Base-by-base conservation (phyloP, 768 basidiomycete species). In the Fibroporia radiculosa region DNA sequence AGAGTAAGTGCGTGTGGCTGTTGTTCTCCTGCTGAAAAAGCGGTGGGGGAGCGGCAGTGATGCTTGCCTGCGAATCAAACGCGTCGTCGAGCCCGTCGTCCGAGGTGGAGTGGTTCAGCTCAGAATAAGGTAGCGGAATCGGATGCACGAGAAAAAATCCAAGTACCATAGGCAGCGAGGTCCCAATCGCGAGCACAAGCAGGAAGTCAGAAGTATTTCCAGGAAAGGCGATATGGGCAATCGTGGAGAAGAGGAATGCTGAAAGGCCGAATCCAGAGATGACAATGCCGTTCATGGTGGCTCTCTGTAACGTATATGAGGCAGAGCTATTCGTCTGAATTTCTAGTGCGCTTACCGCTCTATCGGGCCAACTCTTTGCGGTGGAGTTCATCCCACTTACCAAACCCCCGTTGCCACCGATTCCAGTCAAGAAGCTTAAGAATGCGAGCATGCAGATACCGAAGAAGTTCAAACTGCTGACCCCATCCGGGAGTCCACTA, bases 191-290 rank as follows among this genome's bases (percentile, higher is more conserved):
- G 4, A 96, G 76, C 3, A 90, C 63, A 0, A 84, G 70, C 1
- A 97, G 64, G 55, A 95, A 84, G 1, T 79, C 73, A 0, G 82
- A 84, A 0, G 85, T 87, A 54, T 92, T 73, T 0, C 87, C 90
- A 0, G 85, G 80, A 55, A 80, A 93, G 33, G 82, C 60, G 0
- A 75, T 56, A 45, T 83, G 81, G 0, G 89, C 80, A 28, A 93
- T 64, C 1, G 80, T 73, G 11, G 88, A 86, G 64, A 93, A 96
- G 50, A 87, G 70, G 69, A 95, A 95, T 0, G 93, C 93, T 0
- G 89, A 92, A 13, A 97, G 76, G 0, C 93, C 92, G 50, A 89
- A 92, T 25, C 89, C 92, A 0, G 89, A 88, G 16, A 92, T 63
- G 26, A 93, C 90, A 7, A 90, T 59, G 1, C 84, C 83, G 0